These are phyloP conservation scores for Diaporthe sp. DNA, from an alignment of 2,329 filamentous ascomycete species.

Conservation along the genomic window DNA sequence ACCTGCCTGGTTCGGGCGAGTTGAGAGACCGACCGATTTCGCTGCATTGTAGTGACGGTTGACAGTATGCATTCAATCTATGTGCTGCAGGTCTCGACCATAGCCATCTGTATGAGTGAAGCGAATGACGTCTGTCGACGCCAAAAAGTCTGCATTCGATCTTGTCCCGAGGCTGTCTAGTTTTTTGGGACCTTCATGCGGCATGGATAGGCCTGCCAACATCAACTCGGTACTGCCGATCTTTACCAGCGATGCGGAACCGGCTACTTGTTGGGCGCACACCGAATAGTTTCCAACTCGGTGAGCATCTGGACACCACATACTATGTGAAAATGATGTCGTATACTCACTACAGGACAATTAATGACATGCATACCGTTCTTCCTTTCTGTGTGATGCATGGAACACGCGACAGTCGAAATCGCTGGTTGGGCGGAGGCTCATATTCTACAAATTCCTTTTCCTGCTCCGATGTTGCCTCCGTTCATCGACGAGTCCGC, in stretches of 20 bases:
- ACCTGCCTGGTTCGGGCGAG: not conserved
- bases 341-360: too few relatives aligned
- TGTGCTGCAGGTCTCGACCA: not conserved
- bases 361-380: not conserved
- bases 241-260: not conserved
- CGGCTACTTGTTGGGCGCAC: not conserved
- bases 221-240: not conserved
- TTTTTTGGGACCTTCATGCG: not conserved
- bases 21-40: slow-evolving; percentile 6
- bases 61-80: not conserved
- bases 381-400: not conserved
- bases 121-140: not conserved
- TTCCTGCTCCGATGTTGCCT: not conserved
- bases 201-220: not conserved
- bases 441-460: not conserved
- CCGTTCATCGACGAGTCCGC: not conserved
- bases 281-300: not conserved
- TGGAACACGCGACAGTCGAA: not conserved
- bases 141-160: slow-evolving; percentile 6
- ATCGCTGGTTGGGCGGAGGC: not conserved
- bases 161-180: not conserved
- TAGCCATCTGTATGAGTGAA: not conserved
- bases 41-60: not conserved
- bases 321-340: not conserved
- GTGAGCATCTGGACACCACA: not conserved